Base-by-base conservation (phyloP, 495 filamentous ascomycete species). In the Talaromyces liani region DNA sequence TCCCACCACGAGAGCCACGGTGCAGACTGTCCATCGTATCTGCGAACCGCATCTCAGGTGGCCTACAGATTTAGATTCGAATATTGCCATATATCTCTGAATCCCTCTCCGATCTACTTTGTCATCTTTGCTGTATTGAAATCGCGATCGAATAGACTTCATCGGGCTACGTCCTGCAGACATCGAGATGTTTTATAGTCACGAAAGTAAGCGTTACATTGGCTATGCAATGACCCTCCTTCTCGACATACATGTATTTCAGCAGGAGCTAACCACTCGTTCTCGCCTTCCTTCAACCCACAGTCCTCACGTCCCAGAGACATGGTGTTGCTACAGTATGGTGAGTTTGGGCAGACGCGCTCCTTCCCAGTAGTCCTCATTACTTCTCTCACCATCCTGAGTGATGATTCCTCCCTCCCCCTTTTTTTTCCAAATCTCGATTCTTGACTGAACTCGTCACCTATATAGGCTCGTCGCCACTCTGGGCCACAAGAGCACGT, bases 261-360 rank as follows among this genome's bases (percentile, higher is more conserved):
- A 20, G 36, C 59, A 47, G 14, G 47, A 56, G 49, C 39, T 60
- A 29, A 62, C 41, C 41, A 51, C 4, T 63, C 67, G 64, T 57
- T 60, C 68, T 68, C 47, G 76, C 58, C 2, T 53, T 27, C 63
- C 36, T 67, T 73, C 27, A 6, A 10, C 71, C 63, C 65, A 7
- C 64, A 96, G 92, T 98, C 64, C 86, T 98, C 61, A 96, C 91
- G 5, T 92, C 85, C 54, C 87, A 87, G 49, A 88, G 92, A 70
- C 88, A 96, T 79, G 94, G 94, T 31, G 91, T 98, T 61, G 91
- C 93, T 4, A 97, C 93, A 2, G 87, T 98, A 58, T 98, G 94
- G 93, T 96, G 80, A 73, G 85, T 71, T 62, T 47, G 29, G 33
- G 34, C 55, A 54, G 20, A n/a, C 55, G 25, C 33, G 6, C 22